These are phyloP conservation scores for Abortiporus biennis DNA, from an alignment of 1,284 basidiomycete genomes.

Conservation along the genomic window DNA sequence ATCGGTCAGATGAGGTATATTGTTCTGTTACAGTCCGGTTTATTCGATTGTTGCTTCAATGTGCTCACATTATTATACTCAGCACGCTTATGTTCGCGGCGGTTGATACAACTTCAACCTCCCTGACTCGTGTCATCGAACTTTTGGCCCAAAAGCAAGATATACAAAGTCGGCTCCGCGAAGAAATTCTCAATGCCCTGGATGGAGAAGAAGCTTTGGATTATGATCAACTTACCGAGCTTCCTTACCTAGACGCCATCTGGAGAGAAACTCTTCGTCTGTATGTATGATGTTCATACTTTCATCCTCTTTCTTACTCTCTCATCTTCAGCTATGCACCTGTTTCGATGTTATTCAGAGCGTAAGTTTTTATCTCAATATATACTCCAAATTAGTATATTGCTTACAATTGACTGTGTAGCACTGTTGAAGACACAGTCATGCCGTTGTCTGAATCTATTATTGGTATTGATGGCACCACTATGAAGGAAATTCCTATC, in stretches of 20 bases:
- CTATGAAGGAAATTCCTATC: slow-evolving; percentile 32
- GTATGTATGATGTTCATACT: too few relatives aligned
- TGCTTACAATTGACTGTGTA: slow-evolving; percentile 4
- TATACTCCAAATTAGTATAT: too few relatives aligned
- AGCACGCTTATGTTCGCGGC: slow-evolving; percentile 26
- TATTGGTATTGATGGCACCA: slow-evolving; percentile 23
- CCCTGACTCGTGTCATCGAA: slow-evolving; percentile 31
- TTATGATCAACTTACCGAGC: background rate
- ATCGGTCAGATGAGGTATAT: slow-evolving; percentile 21
- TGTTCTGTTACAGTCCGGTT: too few relatives aligned
- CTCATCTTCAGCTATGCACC: too few relatives aligned
- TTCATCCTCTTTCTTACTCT: slow-evolving; percentile 8
- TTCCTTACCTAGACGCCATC: slow-evolving; percentile 2
- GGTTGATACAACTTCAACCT: slow-evolving; percentile 31
- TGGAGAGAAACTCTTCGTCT: slow-evolving; percentile 14
- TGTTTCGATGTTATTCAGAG: too few relatives aligned
- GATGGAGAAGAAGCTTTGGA: background rate
- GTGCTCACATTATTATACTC: too few relatives aligned
- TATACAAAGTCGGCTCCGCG: slow-evolving; percentile 8
- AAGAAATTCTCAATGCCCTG: slow-evolving; percentile 27
- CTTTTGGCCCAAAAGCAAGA: slow-evolving; percentile 31
- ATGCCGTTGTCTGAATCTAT: slow-evolving; percentile 18
- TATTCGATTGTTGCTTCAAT: too few relatives aligned
- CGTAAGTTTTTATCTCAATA: too few relatives aligned
- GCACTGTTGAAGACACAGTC: slow-evolving; percentile 15